Conservation (phyloP, 768 basidiomycete species). For the Chalciporus sphaerocephalus region DNA sequence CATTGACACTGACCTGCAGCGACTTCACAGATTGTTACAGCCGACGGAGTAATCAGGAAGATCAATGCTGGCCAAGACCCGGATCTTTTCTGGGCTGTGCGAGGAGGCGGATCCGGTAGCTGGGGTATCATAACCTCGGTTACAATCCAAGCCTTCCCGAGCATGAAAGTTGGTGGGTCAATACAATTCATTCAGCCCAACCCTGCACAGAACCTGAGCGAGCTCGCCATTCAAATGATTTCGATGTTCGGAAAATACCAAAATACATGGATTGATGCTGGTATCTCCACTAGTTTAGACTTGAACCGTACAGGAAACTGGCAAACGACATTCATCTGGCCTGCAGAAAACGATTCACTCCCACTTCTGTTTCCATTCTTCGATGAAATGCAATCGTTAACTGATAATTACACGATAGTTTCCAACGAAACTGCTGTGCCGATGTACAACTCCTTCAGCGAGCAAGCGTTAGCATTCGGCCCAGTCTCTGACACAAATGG, state of each 20-base stretch:
- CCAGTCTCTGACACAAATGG: neutral
- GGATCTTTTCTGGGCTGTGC: conserved; percentile 52
- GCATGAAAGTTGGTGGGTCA: conserved; percentile 2
- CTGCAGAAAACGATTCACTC: neutral
- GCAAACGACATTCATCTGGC: conserved; percentile 3
- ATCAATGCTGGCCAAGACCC: conserved; percentile 39
- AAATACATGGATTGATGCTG: conserved; percentile 9
- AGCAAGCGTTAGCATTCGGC: neutral
- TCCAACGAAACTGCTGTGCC: conserved; percentile 2
- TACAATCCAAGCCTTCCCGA: conserved; percentile 13
- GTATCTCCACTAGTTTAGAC: conserved; percentile 4
- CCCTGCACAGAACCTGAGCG: conserved; percentile 6
- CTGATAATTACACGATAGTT: neutral
- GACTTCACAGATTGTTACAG: conserved; percentile 34
- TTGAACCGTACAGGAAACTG: no score
- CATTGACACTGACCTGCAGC: neutral
- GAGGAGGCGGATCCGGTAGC: conserved; percentile 49
- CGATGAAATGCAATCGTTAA: neutral
- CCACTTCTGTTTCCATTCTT: conserved; percentile 2
- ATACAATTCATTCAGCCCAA: conserved; percentile 12
- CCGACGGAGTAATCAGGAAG: conserved; percentile 36
- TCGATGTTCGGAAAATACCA: conserved; percentile 17
- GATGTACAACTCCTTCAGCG: neutral
- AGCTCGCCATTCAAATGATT: conserved; percentile 12
- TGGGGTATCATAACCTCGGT: conserved; percentile 40